These are phyloP conservation scores for Apostasia shenzhenica DNA, from an alignment of 106 monocot species.

Conservation along the genomic window DNA sequence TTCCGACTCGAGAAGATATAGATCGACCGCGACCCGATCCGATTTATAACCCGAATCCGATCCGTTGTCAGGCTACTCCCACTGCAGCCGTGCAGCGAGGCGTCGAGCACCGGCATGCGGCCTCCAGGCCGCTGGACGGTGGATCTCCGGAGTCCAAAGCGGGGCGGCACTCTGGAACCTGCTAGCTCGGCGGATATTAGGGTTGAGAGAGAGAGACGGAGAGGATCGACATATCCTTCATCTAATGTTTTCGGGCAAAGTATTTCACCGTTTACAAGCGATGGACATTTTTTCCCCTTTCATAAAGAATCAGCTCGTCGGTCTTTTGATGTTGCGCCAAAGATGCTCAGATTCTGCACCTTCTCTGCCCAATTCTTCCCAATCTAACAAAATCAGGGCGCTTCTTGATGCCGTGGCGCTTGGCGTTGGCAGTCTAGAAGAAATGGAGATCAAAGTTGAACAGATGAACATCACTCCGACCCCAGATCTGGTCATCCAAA, in stretches of 20 bases:
- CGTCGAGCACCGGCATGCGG: too few species aligned
- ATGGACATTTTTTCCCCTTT: not conserved
- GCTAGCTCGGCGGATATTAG: too few species aligned
- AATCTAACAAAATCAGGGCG: not conserved
- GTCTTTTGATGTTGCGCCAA: not conserved
- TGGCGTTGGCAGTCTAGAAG: constrained; percentile 48
- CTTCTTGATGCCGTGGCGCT: constrained; percentile 21
- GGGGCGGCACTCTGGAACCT: too few species aligned
- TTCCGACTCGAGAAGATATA: too few species aligned
- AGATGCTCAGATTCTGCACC: not conserved
- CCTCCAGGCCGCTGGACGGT: too few species aligned
- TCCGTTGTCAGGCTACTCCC: too few species aligned
- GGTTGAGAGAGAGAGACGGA: too few species aligned
- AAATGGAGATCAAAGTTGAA: constrained; percentile 43
- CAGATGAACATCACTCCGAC: constrained; percentile 13
- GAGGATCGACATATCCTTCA: too few species aligned
- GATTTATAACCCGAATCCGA: too few species aligned
- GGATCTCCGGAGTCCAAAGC: too few species aligned
- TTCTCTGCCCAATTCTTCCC: not conserved
- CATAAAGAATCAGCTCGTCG: not conserved
- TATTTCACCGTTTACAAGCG: not conserved
- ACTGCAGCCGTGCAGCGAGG: too few species aligned
- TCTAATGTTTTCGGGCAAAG: constrained; percentile 2
- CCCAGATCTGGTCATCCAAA: constrained; percentile 15
- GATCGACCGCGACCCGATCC: too few species aligned